These are phyloP conservation scores for Pezicula rhizophila DNA, from an alignment of 2,329 filamentous ascomycete species.

Conservation along the genomic window DNA sequence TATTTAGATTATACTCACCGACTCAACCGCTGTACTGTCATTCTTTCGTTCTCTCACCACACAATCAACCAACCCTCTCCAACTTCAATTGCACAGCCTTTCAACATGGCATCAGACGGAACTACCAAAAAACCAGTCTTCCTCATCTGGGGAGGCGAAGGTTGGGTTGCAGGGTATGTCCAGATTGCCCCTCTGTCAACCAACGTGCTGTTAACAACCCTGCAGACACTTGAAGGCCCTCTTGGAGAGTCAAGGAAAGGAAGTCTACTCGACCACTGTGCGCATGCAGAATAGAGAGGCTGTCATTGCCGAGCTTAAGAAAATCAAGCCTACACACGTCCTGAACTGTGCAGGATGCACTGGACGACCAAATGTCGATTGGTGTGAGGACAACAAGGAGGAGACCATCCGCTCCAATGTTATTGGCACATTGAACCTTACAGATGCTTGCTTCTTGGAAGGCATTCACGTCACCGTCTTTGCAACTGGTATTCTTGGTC, in stretches of 20 bases:
- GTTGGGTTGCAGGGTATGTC: conserved; percentile 49
- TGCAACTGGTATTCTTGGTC: conserved; percentile 40
- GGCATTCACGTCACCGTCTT: conserved; percentile 60
- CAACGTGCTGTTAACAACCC: not conserved
- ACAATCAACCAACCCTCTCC: conserved; percentile 2
- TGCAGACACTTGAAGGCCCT: conserved; percentile 47
- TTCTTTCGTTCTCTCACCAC: conserved; percentile 1
- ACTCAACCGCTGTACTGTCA: not conserved
- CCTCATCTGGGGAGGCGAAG: conserved; percentile 59
- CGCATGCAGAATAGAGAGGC: conserved; percentile 59
- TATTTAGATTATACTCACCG: not conserved
- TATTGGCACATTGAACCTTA: conserved; percentile 57
- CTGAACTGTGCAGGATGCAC: conserved; percentile 62
- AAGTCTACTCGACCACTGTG: conserved; percentile 53
- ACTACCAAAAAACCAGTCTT: conserved; percentile 35
- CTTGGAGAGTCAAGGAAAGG: conserved; percentile 53
- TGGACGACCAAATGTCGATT: conserved; percentile 63
- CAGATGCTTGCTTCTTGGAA: conserved; percentile 52
- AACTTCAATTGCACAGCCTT: not conserved
- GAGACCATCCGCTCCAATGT: conserved; percentile 63
- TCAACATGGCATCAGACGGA: conserved; percentile 14
- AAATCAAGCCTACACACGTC: conserved; percentile 58
- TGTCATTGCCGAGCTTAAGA: conserved; percentile 50
- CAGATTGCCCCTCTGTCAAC: not conserved
- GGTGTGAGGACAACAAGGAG: conserved; percentile 65